These are phyloP conservation scores for Raffaelea ambrosiae DNA, from an alignment of 2,329 filamentous ascomycete genomes.

Conservation along the genomic window DNA sequence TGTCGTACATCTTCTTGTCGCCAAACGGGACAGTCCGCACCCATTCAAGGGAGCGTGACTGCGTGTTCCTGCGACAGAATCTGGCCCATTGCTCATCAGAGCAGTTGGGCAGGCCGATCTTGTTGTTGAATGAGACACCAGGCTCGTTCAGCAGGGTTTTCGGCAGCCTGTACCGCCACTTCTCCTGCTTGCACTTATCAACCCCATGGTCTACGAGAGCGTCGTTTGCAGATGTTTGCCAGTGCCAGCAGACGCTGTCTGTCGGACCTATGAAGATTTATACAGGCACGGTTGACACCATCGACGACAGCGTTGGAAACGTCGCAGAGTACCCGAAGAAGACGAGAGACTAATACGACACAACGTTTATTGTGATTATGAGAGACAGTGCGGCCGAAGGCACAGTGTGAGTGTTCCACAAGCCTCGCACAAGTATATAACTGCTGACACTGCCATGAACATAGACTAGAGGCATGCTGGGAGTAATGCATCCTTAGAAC, in stretches of 20 bases:
- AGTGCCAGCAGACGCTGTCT: conserved; percentile 29
- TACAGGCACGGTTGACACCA: conserved; percentile 55
- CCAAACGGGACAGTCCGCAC: no score
- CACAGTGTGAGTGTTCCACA: conserved; percentile 14
- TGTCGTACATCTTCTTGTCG: no score
- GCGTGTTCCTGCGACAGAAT: no score
- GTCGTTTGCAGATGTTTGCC: conserved; percentile 35
- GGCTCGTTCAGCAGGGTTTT: conserved; percentile 25
- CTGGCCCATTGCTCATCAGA: no score
- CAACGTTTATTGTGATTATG: conserved; percentile 30
- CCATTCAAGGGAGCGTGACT: no score
- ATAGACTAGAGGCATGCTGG: not conserved
- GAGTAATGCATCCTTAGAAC: not conserved
- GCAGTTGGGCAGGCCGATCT: no score
- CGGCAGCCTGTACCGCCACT: no score
- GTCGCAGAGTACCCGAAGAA: conserved; percentile 46
- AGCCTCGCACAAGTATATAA: no score
- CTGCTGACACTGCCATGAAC: not conserved
- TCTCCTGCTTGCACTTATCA: no score
- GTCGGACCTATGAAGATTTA: conserved; percentile 51
- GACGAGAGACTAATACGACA: conserved; percentile 51
- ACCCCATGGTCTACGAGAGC: conserved; percentile 44
- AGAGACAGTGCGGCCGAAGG: conserved; percentile 9
- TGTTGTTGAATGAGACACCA: no score
- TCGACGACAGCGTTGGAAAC: conserved; percentile 51